phyloP scores from a whole-genome alignment of 495 filamentous ascomycete genomes.

The Thozetella sp. region DNA sequence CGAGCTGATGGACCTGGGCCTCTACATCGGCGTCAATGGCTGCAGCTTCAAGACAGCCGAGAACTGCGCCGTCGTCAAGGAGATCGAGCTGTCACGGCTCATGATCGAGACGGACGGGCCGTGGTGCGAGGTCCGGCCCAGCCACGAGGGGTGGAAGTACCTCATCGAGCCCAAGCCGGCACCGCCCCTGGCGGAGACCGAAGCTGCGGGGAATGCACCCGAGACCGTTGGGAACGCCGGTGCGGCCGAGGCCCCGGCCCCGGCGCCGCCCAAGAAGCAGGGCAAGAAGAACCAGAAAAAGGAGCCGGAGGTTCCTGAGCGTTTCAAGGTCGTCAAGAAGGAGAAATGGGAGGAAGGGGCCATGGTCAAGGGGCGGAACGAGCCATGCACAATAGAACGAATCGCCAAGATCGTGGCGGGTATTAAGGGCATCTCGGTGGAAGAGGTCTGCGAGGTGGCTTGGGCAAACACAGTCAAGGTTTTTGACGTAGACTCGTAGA shows the following conservation, averaged over 20 bases:
- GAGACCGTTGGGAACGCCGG: neutral
- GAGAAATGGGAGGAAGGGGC: conserved; percentile 82
- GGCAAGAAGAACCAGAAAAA: conserved; percentile 45
- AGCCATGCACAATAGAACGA: conserved; percentile 78
- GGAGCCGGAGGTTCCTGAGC: conserved; percentile 43
- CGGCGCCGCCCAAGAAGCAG: conserved; percentile 24
- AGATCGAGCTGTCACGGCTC: conserved; percentile 70
- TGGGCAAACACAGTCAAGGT: conserved; percentile 83
- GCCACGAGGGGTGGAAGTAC: conserved; percentile 63
- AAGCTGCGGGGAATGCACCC: neutral
- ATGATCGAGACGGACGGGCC: conserved; percentile 96
- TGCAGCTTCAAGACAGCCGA: conserved; percentile 92
- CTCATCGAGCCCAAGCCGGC: conserved; percentile 36
- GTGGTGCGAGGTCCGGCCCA: conserved; percentile 75
- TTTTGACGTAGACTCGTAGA: conserved; percentile 68
- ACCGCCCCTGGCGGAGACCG: neutral
- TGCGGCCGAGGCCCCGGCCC: conserved; percentile 13
- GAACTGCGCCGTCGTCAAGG: conserved; percentile 78
- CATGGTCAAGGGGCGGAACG: conserved; percentile 92
- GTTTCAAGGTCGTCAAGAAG: conserved; percentile 74
- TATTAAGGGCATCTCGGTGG: conserved; percentile 75
- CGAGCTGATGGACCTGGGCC: conserved; percentile 69
- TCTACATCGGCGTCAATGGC: conserved; percentile 88
- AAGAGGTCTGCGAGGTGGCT: conserved; percentile 83
- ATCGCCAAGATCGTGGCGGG: conserved; percentile 86